These are phyloP conservation scores for Cytidiella melzeri DNA, from an alignment of 768 basidiomycete species.

Conservation along the genomic window DNA sequence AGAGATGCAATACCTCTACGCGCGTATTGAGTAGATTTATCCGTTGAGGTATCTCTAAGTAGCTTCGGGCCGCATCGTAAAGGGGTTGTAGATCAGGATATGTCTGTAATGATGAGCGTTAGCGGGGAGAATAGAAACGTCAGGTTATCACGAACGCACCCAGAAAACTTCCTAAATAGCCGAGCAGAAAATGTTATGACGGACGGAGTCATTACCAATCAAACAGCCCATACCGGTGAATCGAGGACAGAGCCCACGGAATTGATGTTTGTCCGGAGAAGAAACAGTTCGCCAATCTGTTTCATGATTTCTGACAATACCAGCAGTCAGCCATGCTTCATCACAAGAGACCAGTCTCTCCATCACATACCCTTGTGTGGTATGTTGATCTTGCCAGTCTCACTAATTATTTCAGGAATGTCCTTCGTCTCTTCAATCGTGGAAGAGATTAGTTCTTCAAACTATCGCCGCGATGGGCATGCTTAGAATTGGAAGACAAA, in stretches of 20 bases:
- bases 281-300: slow-evolving; percentile 92
- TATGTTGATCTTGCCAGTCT: slow-evolving; percentile 92
- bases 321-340: no score
- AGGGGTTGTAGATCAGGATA: slow-evolving; percentile 94
- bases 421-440: slow-evolving; percentile 97
- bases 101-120: slow-evolving; percentile 43
- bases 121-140: not conserved
- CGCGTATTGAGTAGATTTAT: slow-evolving; percentile 90
- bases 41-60: slow-evolving; percentile 91
- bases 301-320: slow-evolving; percentile 88
- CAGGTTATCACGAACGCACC: slow-evolving; percentile 40
- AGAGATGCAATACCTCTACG: slow-evolving; percentile 60
- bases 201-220: slow-evolving; percentile 5
- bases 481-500: not conserved
- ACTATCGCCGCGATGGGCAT: slow-evolving; percentile 37
- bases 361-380: slow-evolving; percentile 59
- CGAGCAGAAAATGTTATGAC: not conserved
- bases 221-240: slow-evolving; percentile 65
- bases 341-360: slow-evolving; percentile 6
- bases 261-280: slow-evolving; percentile 90
- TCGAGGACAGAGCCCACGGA: slow-evolving; percentile 96
- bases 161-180: slow-evolving; percentile 80
- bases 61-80: slow-evolving; percentile 89
- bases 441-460: slow-evolving; percentile 85
- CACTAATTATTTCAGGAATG: slow-evolving; percentile 87